These are phyloP conservation scores for Trichophyton rubrum DNA, from an alignment of 2,329 filamentous ascomycete genomes.

Conservation along the genomic window DNA sequence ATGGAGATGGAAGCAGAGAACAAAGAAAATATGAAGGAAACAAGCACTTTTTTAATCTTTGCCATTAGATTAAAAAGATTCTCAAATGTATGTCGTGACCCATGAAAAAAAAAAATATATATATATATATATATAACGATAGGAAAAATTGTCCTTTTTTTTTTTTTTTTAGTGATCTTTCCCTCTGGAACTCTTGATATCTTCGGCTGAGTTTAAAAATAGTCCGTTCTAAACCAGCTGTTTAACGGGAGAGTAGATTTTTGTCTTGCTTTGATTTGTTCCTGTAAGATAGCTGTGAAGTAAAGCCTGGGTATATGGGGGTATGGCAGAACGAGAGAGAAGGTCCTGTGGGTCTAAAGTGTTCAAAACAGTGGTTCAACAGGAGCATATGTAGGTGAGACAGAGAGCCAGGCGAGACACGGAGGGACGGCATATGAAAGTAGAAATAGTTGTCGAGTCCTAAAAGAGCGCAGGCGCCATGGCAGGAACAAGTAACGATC, in stretches of 20 bases:
- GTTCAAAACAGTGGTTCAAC: neutral
- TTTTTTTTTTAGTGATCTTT: neutral
- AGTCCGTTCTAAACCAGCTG: neutral
- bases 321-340: neutral
- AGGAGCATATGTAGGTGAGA: neutral
- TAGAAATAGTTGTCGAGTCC: neutral
- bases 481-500: neutral
- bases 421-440: neutral
- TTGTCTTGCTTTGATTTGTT: neutral
- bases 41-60: constrained; percentile 3
- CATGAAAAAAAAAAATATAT: neutral
- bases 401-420: neutral
- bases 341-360: neutral
- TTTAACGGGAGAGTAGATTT: neutral
- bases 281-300: neutral
- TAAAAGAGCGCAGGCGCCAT: neutral
- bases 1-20: no score
- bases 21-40: neutral
- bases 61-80: constrained; percentile 4
- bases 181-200: neutral
- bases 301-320: neutral
- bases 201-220: neutral
- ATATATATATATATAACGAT: constrained; percentile 1
- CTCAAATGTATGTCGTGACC: neutral
- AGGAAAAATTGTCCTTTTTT: neutral